These are phyloP conservation scores for Crotalaria pallida DNA, from an alignment of 306 rosid genomes.

Conservation along the genomic window DNA sequence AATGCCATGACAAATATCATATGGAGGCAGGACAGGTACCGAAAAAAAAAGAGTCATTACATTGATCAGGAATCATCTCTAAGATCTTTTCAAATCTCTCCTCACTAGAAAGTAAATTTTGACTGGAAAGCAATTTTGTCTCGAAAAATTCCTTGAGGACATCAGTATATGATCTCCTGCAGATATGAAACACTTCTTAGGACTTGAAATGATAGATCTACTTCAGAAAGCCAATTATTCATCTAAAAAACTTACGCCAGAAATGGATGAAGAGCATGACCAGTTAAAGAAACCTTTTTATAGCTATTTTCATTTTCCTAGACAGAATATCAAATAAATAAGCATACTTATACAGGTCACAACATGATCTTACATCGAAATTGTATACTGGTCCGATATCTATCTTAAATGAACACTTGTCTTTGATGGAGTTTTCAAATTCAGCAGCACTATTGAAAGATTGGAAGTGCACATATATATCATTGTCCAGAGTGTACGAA, in stretches of 20 bases:
- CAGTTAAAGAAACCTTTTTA: constrained; percentile 52
- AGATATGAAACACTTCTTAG: constrained; percentile 10
- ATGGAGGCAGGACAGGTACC: not conserved
- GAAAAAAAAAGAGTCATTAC: constrained; percentile 37
- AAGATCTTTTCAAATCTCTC: constrained; percentile 81
- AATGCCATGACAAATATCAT: not conserved
- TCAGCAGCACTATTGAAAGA: constrained; percentile 55
- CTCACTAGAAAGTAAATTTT: constrained; percentile 48
- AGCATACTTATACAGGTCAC: not conserved
- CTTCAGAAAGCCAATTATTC: not conserved
- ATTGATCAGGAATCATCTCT: constrained; percentile 79
- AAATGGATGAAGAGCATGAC: constrained; percentile 53
- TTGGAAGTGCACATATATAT: constrained; percentile 66
- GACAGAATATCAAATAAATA: constrained; percentile 9
- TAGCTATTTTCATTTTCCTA: constrained; percentile 67
- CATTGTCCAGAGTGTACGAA: constrained; percentile 69
- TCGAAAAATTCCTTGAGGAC: constrained; percentile 54
- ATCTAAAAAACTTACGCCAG: constrained; percentile 43
- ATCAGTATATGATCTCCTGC: constrained; percentile 59
- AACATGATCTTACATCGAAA: constrained; percentile 55
- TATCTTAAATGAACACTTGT: constrained; percentile 68
- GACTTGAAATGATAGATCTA: not conserved
- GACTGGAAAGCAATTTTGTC: constrained; percentile 43
- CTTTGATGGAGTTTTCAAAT: constrained; percentile 68
- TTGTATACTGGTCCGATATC: constrained; percentile 88